Evolutionary conservation across 495 filamentous ascomycete species (phyloP), one percentile per base, ranked within the genome.

Genomic region (Neurospora terricola): DNA sequence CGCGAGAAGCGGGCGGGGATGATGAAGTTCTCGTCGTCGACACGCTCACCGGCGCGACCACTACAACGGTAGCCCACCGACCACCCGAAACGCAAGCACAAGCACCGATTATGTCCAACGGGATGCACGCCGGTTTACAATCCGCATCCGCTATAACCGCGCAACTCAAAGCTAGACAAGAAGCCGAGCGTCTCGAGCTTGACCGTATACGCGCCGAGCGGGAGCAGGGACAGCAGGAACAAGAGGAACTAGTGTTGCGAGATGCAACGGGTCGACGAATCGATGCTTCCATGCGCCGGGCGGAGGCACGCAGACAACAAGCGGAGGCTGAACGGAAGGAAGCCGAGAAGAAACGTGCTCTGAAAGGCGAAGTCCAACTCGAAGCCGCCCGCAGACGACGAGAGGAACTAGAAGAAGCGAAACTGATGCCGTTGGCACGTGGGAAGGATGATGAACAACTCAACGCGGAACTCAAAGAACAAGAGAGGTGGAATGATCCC

Each of bases 231-330:
- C 48, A 36, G 6, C 70, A 71, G 39, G 82, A 83, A 36, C 84
- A 85, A 9, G 87, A 88, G 74, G 94, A 98, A 81, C 94, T 95
- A 0, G 92, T 98, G 59, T 96, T 98, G 78, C 91, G 96, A 69
- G 96, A 99, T 84, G 96, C 96, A 12, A 94, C 91, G 4, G 96
- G 96, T 4, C 88, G 94, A 23, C 90, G 97, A 14, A 92, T 98
- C 74, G 96, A 98, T 78, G 90, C 97, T 9, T 88, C 90, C 3
- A 93, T 98, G 91, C 91, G 92, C 80, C 87, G 95, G 5, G 94
- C 94, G 16, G 95, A 98, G 80, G 90, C 92, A 38, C 85, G 94
- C 7, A 86, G 87, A 43, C 90, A 90, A 69, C 89, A 89, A 11
- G 90, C 92, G 72, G 93, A 93, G 79, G 91, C 91, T 37, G 88